Evolutionary conservation across 768 basidiomycete species (phyloP).

Genomic region (Rhizopogon roseolus): DNA sequence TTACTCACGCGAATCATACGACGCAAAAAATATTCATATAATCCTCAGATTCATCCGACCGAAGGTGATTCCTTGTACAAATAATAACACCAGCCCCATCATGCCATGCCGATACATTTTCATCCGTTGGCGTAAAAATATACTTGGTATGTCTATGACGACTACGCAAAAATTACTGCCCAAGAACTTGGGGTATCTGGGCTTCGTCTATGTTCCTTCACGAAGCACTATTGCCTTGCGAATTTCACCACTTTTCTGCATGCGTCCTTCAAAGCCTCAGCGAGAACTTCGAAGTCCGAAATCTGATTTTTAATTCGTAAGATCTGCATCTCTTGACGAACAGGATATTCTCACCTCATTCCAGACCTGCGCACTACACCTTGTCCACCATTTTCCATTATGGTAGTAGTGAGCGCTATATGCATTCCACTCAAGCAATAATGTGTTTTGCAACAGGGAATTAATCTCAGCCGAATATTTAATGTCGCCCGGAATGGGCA

Average conservation of each 20-base stretch:
- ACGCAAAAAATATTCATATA: too few species aligned
- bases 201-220: too few species aligned
- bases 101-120: too few species aligned
- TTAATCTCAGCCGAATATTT: slow-evolving; percentile 10
- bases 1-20: too few species aligned
- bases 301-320: slow-evolving; percentile 9
- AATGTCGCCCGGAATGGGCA: slow-evolving; percentile 30
- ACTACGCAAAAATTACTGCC: too few species aligned
- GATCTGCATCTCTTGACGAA: background rate
- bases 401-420: slow-evolving; percentile 15
- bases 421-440: slow-evolving; percentile 18
- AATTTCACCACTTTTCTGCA: slow-evolving; percentile 12
- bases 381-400: slow-evolving; percentile 27
- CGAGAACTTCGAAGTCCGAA: slow-evolving; percentile 27
- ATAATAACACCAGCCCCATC: too few species aligned
- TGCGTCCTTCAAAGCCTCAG: slow-evolving; percentile 22
- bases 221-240: background rate
- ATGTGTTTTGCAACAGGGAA: slow-evolving; percentile 10
- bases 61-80: too few species aligned
- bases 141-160: too few species aligned
- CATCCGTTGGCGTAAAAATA: too few species aligned
- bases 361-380: slow-evolving; percentile 27
- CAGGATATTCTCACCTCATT: slow-evolving; percentile 20
- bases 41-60: too few species aligned
- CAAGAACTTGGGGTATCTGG: too few species aligned